phyloP scores from a whole-genome alignment of 345 rosid genomes.

The Eucalyptus curtisii region DNA sequence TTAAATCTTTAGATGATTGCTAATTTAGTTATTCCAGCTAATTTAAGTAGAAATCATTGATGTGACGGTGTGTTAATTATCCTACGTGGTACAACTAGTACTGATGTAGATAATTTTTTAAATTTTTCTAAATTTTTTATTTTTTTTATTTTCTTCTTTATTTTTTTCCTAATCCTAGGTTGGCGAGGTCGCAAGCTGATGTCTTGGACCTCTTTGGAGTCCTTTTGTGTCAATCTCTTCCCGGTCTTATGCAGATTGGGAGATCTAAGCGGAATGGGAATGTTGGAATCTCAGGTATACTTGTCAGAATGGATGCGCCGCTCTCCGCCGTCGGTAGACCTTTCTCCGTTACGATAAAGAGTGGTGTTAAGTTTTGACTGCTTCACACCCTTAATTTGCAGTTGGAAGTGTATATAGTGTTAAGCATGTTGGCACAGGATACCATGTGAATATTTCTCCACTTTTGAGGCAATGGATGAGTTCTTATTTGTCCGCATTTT shows the following conservation, averaged over 20 bases:
- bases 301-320: slow-evolving; percentile 36
- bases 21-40: rapidly evolving
- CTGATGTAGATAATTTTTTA: rapidly evolving
- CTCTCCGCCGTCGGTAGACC: slow-evolving; percentile 43
- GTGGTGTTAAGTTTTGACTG: slow-evolving; percentile 59
- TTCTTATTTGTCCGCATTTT: not conserved
- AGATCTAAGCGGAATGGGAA: slow-evolving; percentile 90
- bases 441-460: not conserved
- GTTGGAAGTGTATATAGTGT: slow-evolving; percentile 17
- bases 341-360: slow-evolving; percentile 60
- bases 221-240: not conserved
- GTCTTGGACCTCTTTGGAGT: not conserved
- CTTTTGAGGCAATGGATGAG: not conserved
- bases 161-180: too few species aligned
- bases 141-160: too few species aligned
- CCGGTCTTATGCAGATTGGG: slow-evolving; percentile 44
- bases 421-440: not conserved
- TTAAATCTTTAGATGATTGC: rapidly evolving
- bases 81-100: rapidly evolving
- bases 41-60: rapidly evolving
- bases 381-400: not conserved
- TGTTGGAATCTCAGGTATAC: slow-evolving; percentile 51
- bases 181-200: rapidly evolving
- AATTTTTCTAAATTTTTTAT: too few species aligned
- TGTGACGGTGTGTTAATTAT: rapidly evolving